Percentiles rank a stretch among this genome's conserved stretches.
phyloP scores from a whole-genome alignment of 176 grass and related monocot genomes.

The Carex scoparia region DNA sequence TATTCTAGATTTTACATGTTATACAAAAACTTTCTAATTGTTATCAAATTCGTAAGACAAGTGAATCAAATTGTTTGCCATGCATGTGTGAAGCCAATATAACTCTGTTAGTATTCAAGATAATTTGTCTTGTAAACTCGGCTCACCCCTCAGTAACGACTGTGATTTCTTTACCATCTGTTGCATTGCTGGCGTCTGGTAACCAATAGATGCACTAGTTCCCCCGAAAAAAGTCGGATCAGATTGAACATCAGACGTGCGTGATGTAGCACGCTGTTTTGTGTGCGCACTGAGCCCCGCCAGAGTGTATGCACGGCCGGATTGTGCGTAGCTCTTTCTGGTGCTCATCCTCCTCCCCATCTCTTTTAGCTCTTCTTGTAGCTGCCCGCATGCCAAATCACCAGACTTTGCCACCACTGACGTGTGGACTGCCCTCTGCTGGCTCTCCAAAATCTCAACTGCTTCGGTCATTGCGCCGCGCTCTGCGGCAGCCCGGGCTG shows the following conservation, averaged over 20 bases:
- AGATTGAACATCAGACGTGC: background rate
- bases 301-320: conserved; percentile 35
- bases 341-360: conserved; percentile 25
- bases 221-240: background rate
- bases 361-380: conserved; percentile 24
- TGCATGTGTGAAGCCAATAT: no score
- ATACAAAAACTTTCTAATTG: no score
- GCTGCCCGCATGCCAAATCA: background rate
- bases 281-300: conserved; percentile 24
- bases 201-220: background rate
- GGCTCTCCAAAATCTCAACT: conserved; percentile 28
- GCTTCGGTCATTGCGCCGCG: conserved; percentile 24
- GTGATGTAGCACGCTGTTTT: conserved; percentile 30
- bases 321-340: conserved; percentile 6
- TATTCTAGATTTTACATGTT: no score
- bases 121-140: background rate
- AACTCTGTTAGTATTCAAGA: background rate
- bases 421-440: conserved; percentile 5
- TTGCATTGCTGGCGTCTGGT: conserved; percentile 22
- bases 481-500: conserved; percentile 40
- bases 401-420: background rate
- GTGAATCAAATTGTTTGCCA: no score
- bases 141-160: background rate
- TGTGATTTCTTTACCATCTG: conserved; percentile 10
- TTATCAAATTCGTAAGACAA: no score